phyloP scores from a whole-genome alignment of 2,329 filamentous ascomycete species.

The Phialocephala sp. region DNA sequence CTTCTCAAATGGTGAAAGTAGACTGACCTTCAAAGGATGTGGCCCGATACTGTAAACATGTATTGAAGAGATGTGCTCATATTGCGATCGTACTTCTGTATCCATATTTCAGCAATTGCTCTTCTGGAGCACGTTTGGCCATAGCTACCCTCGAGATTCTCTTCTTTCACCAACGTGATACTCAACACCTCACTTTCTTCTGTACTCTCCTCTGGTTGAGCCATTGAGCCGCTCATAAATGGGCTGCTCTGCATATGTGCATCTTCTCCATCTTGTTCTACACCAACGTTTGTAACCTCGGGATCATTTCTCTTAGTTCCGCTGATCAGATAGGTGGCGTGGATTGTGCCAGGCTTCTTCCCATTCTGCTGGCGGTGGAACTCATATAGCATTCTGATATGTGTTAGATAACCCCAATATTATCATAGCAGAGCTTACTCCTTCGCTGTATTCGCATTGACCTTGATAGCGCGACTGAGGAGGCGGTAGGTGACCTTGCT shows the following conservation, averaged over 20 bases:
- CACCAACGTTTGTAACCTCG: slow-evolving; percentile 45
- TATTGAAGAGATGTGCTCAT: slow-evolving; percentile 76
- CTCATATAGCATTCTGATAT: slow-evolving; percentile 80
- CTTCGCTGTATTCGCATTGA: slow-evolving; percentile 88
- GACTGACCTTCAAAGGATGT: slow-evolving; percentile 65
- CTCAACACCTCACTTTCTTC: slow-evolving; percentile 60
- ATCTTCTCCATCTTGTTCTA: slow-evolving; percentile 64
- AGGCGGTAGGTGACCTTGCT: slow-evolving; percentile 83
- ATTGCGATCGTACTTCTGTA: slow-evolving; percentile 69
- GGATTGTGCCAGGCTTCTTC: slow-evolving; percentile 74
- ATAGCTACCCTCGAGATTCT: slow-evolving; percentile 63
- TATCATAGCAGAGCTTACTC: slow-evolving; percentile 59
- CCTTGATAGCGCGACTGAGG: slow-evolving; percentile 79
- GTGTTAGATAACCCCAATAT: slow-evolving; percentile 13
- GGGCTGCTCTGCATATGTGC: slow-evolving; percentile 70
- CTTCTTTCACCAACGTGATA: slow-evolving; percentile 73
- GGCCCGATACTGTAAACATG: slow-evolving; percentile 88
- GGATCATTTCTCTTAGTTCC: slow-evolving; percentile 62
- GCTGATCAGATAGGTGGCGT: slow-evolving; percentile 90
- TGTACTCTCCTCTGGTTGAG: slow-evolving; percentile 55
- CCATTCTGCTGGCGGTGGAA: slow-evolving; percentile 81
- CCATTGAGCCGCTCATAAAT: slow-evolving; percentile 70
- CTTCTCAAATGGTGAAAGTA: background rate
- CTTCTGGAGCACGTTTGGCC: slow-evolving; percentile 47
- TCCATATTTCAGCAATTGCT: slow-evolving; percentile 19